These are phyloP conservation scores for Fragosphaeria purpurea DNA, from an alignment of 2,329 filamentous ascomycete species.

Conservation along the genomic window DNA sequence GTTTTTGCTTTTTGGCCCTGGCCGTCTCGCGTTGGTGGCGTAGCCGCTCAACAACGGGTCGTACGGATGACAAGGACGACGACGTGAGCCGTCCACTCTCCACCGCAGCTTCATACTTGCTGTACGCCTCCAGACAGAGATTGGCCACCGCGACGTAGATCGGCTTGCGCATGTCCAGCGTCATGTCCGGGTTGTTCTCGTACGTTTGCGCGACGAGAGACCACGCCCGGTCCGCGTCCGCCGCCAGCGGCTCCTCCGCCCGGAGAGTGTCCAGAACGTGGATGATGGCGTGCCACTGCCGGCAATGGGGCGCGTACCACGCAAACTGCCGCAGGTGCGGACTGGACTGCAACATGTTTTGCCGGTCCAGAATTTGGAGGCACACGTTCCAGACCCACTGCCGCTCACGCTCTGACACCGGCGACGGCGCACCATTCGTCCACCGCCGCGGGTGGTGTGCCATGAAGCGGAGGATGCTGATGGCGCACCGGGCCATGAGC, in stretches of 20 bases:
- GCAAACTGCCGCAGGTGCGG: conserved; percentile 20
- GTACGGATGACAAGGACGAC: too few species aligned
- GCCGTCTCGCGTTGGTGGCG: too few species aligned
- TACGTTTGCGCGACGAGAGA: conserved; percentile 23
- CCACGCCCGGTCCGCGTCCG: conserved; percentile 24
- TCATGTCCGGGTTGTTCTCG: conserved; percentile 20
- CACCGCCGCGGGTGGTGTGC: conserved; percentile 21
- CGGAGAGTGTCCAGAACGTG: conserved; percentile 25
- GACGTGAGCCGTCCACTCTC: too few species aligned
- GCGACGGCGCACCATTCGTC: conserved; percentile 17
- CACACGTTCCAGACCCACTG: conserved; percentile 20
- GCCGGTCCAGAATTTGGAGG: conserved; percentile 21
- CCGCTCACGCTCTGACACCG: conserved; percentile 16
- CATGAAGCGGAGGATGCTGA: conserved; percentile 16
- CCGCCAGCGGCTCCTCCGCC: conserved; percentile 19
- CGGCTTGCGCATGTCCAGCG: conserved; percentile 17
- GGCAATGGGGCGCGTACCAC: conserved; percentile 22
- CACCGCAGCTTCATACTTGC: too few species aligned
- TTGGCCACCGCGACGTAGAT: conserved; percentile 22
- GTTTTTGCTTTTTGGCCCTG: too few species aligned
- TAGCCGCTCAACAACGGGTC: too few species aligned
- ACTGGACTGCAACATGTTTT: conserved; percentile 24
- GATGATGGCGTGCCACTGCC: conserved; percentile 26
- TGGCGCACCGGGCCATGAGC: conserved; percentile 9
- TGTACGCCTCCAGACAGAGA: conserved; percentile 22